Conservation (phyloP, 768 basidiomycete species). For the Tubosaeta sp. region DNA sequence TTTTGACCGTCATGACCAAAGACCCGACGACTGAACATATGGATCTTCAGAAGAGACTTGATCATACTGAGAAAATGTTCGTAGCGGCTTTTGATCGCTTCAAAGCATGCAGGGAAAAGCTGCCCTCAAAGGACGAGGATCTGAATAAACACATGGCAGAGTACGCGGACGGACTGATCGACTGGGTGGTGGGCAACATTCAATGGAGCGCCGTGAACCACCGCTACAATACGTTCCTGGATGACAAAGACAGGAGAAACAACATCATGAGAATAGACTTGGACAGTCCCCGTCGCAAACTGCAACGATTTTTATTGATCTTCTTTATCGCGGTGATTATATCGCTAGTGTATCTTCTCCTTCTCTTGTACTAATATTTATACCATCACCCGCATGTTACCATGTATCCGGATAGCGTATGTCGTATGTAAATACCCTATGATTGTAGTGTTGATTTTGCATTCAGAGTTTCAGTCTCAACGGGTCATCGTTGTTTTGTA, state of each 20-base stretch:
- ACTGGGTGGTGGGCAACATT: constrained; percentile 26
- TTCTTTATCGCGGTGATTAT: constrained; percentile 6
- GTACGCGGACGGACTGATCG: constrained; percentile 25
- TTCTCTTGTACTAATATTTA: background rate
- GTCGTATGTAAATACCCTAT: background rate
- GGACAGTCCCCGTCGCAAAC: background rate
- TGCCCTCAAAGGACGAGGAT: constrained; percentile 17
- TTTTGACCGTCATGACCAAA: constrained; percentile 25
- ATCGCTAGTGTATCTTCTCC: constrained; percentile 2
- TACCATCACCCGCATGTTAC: background rate
- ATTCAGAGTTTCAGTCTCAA: too few species aligned
- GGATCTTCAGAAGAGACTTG: constrained; percentile 22
- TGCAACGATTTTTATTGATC: constrained; percentile 4
- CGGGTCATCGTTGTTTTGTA: too few species aligned
- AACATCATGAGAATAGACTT: constrained; percentile 17
- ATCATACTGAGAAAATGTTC: constrained; percentile 20
- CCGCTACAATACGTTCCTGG: constrained; percentile 24
- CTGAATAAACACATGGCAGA: constrained; percentile 15
- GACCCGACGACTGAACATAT: constrained; percentile 22
- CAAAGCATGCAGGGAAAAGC: constrained; percentile 13
- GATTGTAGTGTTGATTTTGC: too few species aligned
- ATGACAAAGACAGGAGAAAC: constrained; percentile 20
- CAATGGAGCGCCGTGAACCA: constrained; percentile 26
- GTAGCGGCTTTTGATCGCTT: constrained; percentile 20
- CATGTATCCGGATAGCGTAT: background rate